Evolutionary conservation across 75 land plant species (phyloP), one percentile per base, ranked within the genome.

Genomic region (Chamaecyparis obtusa): DNA sequence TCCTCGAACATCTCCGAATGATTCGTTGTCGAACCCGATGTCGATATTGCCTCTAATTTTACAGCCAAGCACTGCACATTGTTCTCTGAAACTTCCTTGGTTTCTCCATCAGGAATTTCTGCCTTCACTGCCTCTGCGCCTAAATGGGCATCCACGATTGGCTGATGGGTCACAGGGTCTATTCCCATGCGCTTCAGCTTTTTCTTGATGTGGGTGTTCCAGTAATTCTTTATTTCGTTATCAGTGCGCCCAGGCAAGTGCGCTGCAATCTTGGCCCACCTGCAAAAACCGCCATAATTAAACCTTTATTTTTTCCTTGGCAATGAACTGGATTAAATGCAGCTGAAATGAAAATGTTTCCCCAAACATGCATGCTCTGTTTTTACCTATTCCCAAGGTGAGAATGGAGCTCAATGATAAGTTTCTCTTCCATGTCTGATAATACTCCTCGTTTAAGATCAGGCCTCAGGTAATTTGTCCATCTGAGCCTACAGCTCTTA

Each of bases 401-500:
- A 46, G 88, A 36, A 75, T 88, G 89, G 56, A 88, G 89, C 14
- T 88, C 79, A 46, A 87, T 71, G 21, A 88, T 88, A 49, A 69
- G 57, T 37, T 87, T 60, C 41, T 88, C 88, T 48, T 88, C 89
- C 74, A 44, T 78, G n/a, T 41, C 44, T 13, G 88, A 86, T 21
- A 88, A 87, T 4, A 36, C 49, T 19, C 89, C 89, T 17, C 89
- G 78, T 43, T 88, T 88, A n/a, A 88, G 46, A 72, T 88, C 89
- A 14, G 89, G 89, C 17, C 89, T 79, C 4, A 88, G 49, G 44
- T 88, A 88, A 67, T 88, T 88, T 2, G 76, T 76, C 89, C 89
- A 88, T 87, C 89, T 64, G 13, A 88, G 89, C 74, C 89, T 87
- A 80, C 89, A 88, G 56, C 89, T 88, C 37, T 88, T 88, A 4